Base-by-base conservation (phyloP, 352 stramenopile species). In the Phytopythium vexans region DNA sequence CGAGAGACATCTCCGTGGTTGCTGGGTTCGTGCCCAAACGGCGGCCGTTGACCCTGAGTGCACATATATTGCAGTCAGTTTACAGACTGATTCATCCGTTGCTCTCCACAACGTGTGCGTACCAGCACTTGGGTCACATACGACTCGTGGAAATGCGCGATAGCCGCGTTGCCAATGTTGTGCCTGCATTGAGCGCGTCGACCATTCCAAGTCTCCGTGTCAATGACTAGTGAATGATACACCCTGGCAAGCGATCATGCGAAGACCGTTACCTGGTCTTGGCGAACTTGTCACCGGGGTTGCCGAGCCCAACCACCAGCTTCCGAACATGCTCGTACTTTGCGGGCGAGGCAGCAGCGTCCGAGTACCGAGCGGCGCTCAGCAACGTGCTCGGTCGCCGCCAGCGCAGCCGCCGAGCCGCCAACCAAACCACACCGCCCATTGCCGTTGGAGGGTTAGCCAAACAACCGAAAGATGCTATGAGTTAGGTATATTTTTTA, bases 281-380 rank as follows among this genome's bases (percentile, higher is more conserved):
- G n/a, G 60, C 66, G 56, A 77, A 95, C 56, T 95, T 92, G 52
- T 92, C 72, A 50, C 83, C 82, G 6, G 86, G 83, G 52, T 95
- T 95, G 35, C 86, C 86, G 43, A 95, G 56, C n/a, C 86, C 86
- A 3, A 95, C 86, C 38, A 95, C 59, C 33, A 95, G 66, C 54
- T 92, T 92, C 52, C 82, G 82, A 42, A 89, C 74, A 47, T 88
- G 62, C 31, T 88, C 70, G 58, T 84, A 88, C 68, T 79, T 82
- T 27, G 56, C 46, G 37, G 44, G 39, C 4, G 41, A 38, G 6
- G 44, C 32, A 14, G 35, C 32, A 42, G 3, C 46, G 45, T 57
- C 34, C 6, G 47, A 53, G 49, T 43, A 53, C 34, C 47, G 47
- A 8, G 36, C 47, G 34, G 16, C 36, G 16, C 35, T 34, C 47